phyloP scores from a whole-genome alignment of 2,329 filamentous ascomycete species.

The Clarireedia paspali region DNA sequence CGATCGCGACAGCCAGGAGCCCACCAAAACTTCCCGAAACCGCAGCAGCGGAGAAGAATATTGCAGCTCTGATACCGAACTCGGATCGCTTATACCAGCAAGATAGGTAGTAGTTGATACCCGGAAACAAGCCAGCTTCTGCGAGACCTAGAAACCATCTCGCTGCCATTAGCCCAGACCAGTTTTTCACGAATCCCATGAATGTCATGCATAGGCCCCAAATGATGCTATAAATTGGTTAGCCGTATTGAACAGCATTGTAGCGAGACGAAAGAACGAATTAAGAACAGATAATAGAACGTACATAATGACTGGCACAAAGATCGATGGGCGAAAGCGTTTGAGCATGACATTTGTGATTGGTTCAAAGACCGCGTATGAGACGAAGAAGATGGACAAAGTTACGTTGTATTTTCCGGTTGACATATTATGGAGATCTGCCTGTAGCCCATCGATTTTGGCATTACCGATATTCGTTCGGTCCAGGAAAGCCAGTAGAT shows the following conservation, averaged over 20 bases:
- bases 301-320: slow-evolving; percentile 75
- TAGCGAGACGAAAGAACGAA: background rate
- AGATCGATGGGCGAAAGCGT: slow-evolving; percentile 64
- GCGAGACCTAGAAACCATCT: slow-evolving; percentile 59
- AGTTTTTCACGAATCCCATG: slow-evolving; percentile 28
- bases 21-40: slow-evolving; percentile 73
- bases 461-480: slow-evolving; percentile 76
- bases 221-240: slow-evolving; percentile 36
- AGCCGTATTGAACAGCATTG: background rate
- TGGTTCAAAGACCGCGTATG: slow-evolving; percentile 73
- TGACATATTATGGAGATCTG: slow-evolving; percentile 51
- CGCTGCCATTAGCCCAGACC: slow-evolving; percentile 27
- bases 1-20: slow-evolving; percentile 63
- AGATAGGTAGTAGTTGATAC: slow-evolving; percentile 71
- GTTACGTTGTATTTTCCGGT: slow-evolving; percentile 63
- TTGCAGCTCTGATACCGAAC: slow-evolving; percentile 70
- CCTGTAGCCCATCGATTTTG: slow-evolving; percentile 52
- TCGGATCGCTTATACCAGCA: slow-evolving; percentile 80
- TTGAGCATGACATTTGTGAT: slow-evolving; percentile 68
- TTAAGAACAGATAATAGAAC: slow-evolving; percentile 32
- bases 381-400: slow-evolving; percentile 80
- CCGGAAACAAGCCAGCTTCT: slow-evolving; percentile 70
- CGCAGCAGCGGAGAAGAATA: slow-evolving; percentile 79
- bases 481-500: slow-evolving; percentile 67
- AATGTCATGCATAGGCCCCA: slow-evolving; percentile 65